A percentile compares a stretch with the other conserved stretches of the same genome.
Conservation (phyloP, 306 rosid genomes). For the Cucumis hystrix region DNA sequence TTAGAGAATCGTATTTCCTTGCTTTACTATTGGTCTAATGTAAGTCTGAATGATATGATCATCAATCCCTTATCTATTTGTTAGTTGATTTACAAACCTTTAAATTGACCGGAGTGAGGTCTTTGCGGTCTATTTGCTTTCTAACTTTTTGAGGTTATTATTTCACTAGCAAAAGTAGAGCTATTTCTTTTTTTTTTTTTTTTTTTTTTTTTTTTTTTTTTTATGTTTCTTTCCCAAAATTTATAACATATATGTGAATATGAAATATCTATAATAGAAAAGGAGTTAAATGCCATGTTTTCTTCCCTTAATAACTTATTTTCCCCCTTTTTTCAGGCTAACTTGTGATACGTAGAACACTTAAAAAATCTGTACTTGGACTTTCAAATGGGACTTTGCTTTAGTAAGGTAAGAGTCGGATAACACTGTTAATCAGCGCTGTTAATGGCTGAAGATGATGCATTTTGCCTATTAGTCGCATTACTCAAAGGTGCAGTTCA, state of each 20-base stretch:
- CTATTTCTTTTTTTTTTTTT: no score
- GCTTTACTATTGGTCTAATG: background rate
- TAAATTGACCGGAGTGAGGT: background rate
- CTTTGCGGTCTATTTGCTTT: background rate
- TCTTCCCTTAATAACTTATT: background rate
- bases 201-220: no score
- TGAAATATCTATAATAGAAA: background rate
- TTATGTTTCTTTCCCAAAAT: background rate
- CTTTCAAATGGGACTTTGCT: conserved; percentile 62
- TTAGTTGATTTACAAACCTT: background rate
- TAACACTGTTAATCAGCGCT: background rate
- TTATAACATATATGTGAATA: background rate
- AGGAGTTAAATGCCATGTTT: background rate
- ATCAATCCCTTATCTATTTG: background rate
- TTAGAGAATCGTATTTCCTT: background rate
- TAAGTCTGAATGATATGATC: background rate
- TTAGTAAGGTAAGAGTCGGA: conserved; percentile 39
- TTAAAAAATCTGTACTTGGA: conserved; percentile 16
- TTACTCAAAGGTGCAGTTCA: no score
- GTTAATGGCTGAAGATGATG: no score
- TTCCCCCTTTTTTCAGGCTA: background rate
- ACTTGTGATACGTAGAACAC: background rate
- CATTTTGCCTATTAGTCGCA: no score
- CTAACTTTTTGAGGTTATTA: background rate
- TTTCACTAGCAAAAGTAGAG: background rate